Conservation (phyloP, 352 stramenopile species). For the Globisporangium echinulatum region DNA sequence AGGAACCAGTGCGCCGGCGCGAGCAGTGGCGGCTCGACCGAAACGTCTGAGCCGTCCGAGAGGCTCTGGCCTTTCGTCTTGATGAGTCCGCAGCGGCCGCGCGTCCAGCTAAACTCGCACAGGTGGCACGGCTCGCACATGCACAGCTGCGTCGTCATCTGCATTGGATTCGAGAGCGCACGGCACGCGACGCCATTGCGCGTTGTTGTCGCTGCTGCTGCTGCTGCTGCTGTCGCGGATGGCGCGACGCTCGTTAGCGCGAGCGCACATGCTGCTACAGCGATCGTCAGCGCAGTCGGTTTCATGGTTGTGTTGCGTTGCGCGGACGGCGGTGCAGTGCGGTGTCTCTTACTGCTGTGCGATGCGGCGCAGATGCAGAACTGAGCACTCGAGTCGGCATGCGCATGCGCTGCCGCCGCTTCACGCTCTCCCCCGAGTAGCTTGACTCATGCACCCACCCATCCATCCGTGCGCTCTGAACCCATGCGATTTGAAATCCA, state of each 20-base stretch:
- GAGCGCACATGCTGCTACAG: not conserved
- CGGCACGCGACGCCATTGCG: conserved; percentile 11
- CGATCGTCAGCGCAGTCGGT: no score
- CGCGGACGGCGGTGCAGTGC: no score
- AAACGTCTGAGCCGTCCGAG: conserved; percentile 17
- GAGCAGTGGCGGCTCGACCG: conserved; percentile 28
- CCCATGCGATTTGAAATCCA: no score
- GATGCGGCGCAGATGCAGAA: no score
- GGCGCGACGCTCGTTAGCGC: not conserved
- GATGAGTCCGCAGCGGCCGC: conserved; percentile 19
- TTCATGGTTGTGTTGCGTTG: no score
- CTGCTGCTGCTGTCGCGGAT: not conserved
- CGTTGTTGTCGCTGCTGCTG: not conserved
- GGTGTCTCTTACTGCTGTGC: no score
- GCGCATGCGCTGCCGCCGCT: no score
- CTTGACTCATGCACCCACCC: no score
- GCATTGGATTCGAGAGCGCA: conserved; percentile 4
- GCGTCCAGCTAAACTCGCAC: conserved; percentile 22
- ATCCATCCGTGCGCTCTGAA: no score
- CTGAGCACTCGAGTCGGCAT: no score
- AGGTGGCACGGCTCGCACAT: conserved; percentile 32
- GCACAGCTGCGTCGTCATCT: conserved; percentile 20
- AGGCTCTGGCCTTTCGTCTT: conserved; percentile 12
- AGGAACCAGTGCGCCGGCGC: conserved; percentile 67
- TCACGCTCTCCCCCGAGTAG: no score